Percentiles rank a stretch among this genome's conserved stretches.
These are phyloP conservation scores for Lotmaria passim DNA, from an alignment of 208 protist genomes.

Conservation along the genomic window DNA sequence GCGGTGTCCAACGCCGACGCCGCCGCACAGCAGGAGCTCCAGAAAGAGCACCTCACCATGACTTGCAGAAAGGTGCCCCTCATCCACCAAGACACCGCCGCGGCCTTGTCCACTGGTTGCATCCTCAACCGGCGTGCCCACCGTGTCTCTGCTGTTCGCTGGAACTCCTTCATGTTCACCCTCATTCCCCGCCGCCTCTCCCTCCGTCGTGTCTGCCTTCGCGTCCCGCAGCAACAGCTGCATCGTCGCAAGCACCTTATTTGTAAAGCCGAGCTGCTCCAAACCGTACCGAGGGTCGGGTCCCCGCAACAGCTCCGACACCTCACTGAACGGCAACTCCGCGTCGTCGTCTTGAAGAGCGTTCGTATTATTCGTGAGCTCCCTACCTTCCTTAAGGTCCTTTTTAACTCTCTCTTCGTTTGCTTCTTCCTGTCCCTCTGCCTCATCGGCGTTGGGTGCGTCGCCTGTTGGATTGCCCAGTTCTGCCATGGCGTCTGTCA, in stretches of 20 bases:
- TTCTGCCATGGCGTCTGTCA: slow-evolving; percentile 46
- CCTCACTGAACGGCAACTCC: slow-evolving; percentile 52
- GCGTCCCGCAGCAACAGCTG: slow-evolving; percentile 22
- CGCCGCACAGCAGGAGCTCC: slow-evolving; percentile 48
- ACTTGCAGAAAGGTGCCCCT: not conserved
- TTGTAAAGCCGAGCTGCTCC: slow-evolving; percentile 50
- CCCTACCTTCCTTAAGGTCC: not conserved
- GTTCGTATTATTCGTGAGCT: not conserved
- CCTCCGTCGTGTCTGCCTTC: not conserved
- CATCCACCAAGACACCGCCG: not conserved
- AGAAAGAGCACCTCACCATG: slow-evolving; percentile 24
- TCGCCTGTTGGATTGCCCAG: slow-evolving; percentile 48
- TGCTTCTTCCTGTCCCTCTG: slow-evolving; percentile 4
- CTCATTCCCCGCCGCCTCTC: not conserved
- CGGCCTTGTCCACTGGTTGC: not conserved
- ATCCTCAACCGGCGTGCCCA: not conserved
- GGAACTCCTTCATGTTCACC: not conserved
- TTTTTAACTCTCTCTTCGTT: not conserved
- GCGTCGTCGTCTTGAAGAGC: slow-evolving; percentile 10
- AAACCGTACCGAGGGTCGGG: slow-evolving; percentile 44
- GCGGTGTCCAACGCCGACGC: slow-evolving; percentile 27
- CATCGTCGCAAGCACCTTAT: slow-evolving; percentile 38
- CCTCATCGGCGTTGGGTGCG: slow-evolving; percentile 10
- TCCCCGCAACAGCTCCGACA: slow-evolving; percentile 57
- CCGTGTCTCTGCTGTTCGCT: no score